Percentiles rank a stretch among this genome's conserved stretches.
Evolutionary conservation across 2,329 filamentous ascomycete genomes (phyloP).

Genomic region (Didymella glomerata): DNA sequence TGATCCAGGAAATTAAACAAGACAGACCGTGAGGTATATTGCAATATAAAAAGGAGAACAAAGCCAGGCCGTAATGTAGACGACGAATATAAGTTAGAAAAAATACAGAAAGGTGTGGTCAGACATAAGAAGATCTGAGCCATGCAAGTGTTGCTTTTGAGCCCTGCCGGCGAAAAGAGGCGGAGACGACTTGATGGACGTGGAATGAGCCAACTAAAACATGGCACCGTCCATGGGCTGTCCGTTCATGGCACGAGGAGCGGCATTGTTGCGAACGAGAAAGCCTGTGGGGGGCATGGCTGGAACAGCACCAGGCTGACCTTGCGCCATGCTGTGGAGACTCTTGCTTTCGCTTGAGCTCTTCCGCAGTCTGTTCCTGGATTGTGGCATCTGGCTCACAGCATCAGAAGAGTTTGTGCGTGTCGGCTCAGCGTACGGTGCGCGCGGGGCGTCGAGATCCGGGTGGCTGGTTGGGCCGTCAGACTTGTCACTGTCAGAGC

Average conservation of each 20-base stretch:
- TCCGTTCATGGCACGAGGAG: constrained; percentile 40
- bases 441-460: constrained; percentile 43
- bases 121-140: background rate
- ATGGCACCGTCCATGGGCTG: constrained; percentile 45
- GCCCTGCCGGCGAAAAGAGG: background rate
- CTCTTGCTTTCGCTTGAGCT: constrained; percentile 61
- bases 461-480: constrained; percentile 52
- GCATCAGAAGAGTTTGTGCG: constrained; percentile 56
- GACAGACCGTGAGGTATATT: constrained; percentile 45
- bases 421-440: constrained; percentile 44
- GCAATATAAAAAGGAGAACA: constrained; percentile 29
- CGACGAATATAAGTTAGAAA: constrained; percentile 26
- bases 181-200: background rate
- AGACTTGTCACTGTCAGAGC: constrained; percentile 46
- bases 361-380: constrained; percentile 57
- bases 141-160: constrained; percentile 1
- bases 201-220: constrained; percentile 35
- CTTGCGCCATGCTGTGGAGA: constrained; percentile 54
- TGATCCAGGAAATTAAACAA: constrained; percentile 14
- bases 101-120: constrained; percentile 14
- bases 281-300: constrained; percentile 41
- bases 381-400: constrained; percentile 41
- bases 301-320: constrained; percentile 36
- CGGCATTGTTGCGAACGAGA: constrained; percentile 40
- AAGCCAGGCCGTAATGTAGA: constrained; percentile 30